Base-by-base conservation (phyloP, 208 protist genomes). In the Blastocrithidia nonstop region DNA sequence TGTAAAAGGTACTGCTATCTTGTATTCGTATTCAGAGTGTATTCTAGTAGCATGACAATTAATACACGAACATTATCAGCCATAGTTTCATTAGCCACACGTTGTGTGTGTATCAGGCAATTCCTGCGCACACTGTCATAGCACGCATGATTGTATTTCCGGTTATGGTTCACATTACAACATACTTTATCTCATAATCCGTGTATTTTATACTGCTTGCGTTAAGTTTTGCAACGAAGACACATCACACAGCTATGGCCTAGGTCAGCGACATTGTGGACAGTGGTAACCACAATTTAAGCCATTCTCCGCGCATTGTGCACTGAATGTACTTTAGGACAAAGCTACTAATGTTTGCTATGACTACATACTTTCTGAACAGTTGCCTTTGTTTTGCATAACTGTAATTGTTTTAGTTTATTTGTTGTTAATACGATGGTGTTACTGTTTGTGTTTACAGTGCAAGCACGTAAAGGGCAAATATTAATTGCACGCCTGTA, bases 11-110 rank as follows among this genome's bases (percentile, higher is more conserved):
- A 61, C 64, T 20, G 68, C 58, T 4, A 73, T 73, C 7, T 68
- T 61, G 46, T 74, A 84, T 32, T 89, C 75, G 37, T 45, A 54
- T 6, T 38, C 17, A 1, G 61, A 68, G 21, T 62, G 42, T 4
- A 55, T 53, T 16, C 80, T 59, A 6, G 64, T 64, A 15, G 50
- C 57, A 6, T 60, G 53, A 50, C 80, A 89, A 1, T 22, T 24
- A 11, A 32, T 9, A 50, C 80, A 89, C 15, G 45, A 42, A 35
- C 25, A 31, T 16, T 29, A 36, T 73, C 80, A 89, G 59, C 75
- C 71, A 50, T 89, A 85, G 56, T 89, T 89, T 76, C 80, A 89
- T 11, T 43, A 33, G 1, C 72, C 71, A 52, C 80, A 89, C 25
- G 50, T 6, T 6, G 36, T 28, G 23, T 39, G 37, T 6, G 29